Percentiles rank a stretch among this genome's conserved stretches.
Evolutionary conservation across 495 filamentous ascomycete genomes (phyloP).

Genomic region (Trichoderma reesei): DNA sequence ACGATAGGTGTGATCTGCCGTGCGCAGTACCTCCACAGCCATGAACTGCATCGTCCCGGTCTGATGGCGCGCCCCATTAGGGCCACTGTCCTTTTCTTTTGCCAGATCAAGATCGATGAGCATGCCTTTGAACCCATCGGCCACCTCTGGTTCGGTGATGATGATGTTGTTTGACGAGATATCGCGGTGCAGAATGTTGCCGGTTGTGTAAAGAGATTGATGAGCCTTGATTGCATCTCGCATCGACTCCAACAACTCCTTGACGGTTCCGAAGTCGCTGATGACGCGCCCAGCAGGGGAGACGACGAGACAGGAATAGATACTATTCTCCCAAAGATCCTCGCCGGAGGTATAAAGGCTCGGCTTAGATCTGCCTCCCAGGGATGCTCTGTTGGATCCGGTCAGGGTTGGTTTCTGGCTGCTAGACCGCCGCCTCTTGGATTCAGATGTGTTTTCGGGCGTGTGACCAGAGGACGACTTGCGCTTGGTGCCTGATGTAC

Average conservation of each 20-base stretch:
- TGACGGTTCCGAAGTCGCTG: neutral
- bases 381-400: neutral
- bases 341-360: neutral
- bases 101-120: neutral
- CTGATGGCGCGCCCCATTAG: conserved; percentile 11
- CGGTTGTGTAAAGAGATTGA: conserved; percentile 23
- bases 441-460: neutral
- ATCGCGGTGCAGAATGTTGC: conserved; percentile 32
- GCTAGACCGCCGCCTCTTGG: neutral
- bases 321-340: neutral
- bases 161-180: conserved; percentile 29
- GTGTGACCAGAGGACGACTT: neutral
- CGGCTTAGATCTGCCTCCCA: neutral
- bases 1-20: conserved; percentile 25
- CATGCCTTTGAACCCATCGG: neutral
- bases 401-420: neutral
- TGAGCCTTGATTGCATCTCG: conserved; percentile 14
- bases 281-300: neutral
- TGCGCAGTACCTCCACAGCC: conserved; percentile 30
- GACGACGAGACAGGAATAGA: conserved; percentile 3
- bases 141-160: neutral
- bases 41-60: conserved; percentile 17
- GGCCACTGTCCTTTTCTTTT: neutral
- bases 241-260: neutral
- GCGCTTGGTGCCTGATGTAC: neutral